Percentiles rank a stretch among this genome's conserved stretches.
phyloP scores from a whole-genome alignment of 768 basidiomycete genomes.

The Lentinula boryana region DNA sequence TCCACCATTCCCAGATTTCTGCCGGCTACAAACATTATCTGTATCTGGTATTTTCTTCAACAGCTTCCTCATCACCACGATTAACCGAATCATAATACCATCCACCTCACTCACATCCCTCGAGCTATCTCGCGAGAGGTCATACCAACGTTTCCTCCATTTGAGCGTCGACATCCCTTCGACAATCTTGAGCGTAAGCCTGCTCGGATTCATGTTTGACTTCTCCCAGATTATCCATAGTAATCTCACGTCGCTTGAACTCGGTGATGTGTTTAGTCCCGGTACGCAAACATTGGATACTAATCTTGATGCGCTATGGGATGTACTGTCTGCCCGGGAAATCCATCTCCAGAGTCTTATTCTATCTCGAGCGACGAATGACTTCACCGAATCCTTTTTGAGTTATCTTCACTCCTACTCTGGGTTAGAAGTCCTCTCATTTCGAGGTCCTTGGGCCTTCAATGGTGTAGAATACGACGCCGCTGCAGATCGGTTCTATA shows the following conservation, averaged over 20 bases:
- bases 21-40: not conserved
- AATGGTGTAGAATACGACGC: not conserved
- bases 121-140: not conserved
- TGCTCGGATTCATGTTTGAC: not conserved
- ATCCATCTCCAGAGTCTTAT: not conserved
- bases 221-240: not conserved
- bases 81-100: not conserved
- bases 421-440: not conserved
- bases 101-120: not conserved
- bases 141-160: not conserved
- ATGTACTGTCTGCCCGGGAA: not conserved
- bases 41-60: not conserved
- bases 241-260: not conserved
- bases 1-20: not conserved
- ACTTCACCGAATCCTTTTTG: not conserved
- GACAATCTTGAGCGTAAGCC: not conserved
- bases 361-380: not conserved
- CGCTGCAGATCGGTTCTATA: not conserved
- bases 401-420: not conserved
- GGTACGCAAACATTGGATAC: not conserved
- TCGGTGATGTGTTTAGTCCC: not conserved
- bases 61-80: not conserved
- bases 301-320: not conserved
- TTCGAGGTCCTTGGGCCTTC: not conserved
- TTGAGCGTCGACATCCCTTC: not conserved